phyloP scores from a whole-genome alignment of 306 rosid species.

The Purshia tridentata region DNA sequence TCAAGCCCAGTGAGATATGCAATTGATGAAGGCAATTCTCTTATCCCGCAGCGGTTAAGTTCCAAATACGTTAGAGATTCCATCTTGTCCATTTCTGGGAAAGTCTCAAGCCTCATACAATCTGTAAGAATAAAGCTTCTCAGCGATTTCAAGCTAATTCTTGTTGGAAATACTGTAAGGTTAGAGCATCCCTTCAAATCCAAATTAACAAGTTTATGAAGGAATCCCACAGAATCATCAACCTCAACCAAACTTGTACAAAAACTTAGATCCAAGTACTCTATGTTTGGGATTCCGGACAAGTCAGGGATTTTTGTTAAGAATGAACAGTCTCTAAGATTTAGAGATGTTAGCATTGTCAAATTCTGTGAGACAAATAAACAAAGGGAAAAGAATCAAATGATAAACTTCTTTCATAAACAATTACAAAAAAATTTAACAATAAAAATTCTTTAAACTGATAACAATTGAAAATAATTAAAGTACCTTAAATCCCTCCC shows the following conservation, averaged over 20 bases:
- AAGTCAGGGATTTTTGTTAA: background rate
- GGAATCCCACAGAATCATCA: slow-evolving; percentile 4
- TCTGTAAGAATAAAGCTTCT: background rate
- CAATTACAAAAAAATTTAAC: no score
- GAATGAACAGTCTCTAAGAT: background rate
- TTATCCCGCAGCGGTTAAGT: background rate
- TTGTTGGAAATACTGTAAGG: slow-evolving; percentile 16
- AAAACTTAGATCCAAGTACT: background rate
- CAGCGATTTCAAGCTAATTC: slow-evolving; percentile 12
- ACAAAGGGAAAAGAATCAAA: background rate
- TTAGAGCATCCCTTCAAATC: background rate
- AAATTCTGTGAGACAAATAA: background rate
- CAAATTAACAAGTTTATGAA: background rate
- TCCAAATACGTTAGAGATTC: background rate
- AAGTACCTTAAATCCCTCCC: slow-evolving; percentile 27
- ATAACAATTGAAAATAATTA: background rate
- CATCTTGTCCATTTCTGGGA: slow-evolving; percentile 17
- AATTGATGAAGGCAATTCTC: background rate
- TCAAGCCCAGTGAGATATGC: background rate
- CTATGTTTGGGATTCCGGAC: slow-evolving; percentile 6
- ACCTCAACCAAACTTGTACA: slow-evolving; percentile 2
- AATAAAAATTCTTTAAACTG: background rate
- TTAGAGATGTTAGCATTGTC: background rate
- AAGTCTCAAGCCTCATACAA: slow-evolving; percentile 3
- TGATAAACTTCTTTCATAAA: no score